A percentile compares a stretch with the other conserved stretches of the same genome.
Evolutionary conservation across 2,329 filamentous ascomycete genomes (phyloP).

Genomic region (Arthrobotrys megalospora): DNA sequence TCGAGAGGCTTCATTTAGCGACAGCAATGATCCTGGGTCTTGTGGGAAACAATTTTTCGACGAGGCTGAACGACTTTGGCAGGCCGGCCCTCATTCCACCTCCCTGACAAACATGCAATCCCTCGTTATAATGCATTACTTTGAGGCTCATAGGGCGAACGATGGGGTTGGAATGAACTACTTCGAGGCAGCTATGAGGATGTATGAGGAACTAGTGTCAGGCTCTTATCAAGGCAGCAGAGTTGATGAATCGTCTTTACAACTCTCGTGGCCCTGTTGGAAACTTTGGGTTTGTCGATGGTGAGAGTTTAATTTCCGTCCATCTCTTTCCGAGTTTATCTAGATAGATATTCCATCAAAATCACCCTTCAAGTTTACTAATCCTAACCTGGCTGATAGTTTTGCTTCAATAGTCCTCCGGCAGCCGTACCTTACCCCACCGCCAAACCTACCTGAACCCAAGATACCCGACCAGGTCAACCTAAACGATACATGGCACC

Average conservation of each 20-base stretch:
- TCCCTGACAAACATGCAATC: constrained; percentile 52
- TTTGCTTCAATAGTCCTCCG: constrained; percentile 43
- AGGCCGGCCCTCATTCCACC: background rate
- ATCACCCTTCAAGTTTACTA: constrained; percentile 7
- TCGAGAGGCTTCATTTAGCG: constrained; percentile 32
- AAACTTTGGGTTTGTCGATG: constrained; percentile 48
- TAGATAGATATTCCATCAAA: background rate
- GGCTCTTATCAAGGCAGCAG: background rate
- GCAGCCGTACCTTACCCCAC: constrained; percentile 30
- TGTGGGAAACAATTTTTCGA: constrained; percentile 44
- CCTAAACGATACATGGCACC: constrained; percentile 51
- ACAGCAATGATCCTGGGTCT: constrained; percentile 14
- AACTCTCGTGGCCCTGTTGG: constrained; percentile 49
- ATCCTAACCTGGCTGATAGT: constrained; percentile 29
- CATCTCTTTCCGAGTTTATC: background rate
- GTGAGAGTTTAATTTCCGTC: constrained; percentile 1
- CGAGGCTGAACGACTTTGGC: constrained; percentile 44
- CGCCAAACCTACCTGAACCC: constrained; percentile 47
- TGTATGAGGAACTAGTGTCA: constrained; percentile 36
- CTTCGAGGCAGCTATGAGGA: constrained; percentile 18
- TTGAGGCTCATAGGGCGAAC: constrained; percentile 36
- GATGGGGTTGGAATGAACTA: constrained; percentile 41
- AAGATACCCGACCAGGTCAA: constrained; percentile 40
- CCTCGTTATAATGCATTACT: constrained; percentile 53
- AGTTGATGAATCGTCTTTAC: background rate